These are phyloP conservation scores for Pezicula neosporulosa DNA, from an alignment of 2,329 filamentous ascomycete genomes.

Conservation along the genomic window DNA sequence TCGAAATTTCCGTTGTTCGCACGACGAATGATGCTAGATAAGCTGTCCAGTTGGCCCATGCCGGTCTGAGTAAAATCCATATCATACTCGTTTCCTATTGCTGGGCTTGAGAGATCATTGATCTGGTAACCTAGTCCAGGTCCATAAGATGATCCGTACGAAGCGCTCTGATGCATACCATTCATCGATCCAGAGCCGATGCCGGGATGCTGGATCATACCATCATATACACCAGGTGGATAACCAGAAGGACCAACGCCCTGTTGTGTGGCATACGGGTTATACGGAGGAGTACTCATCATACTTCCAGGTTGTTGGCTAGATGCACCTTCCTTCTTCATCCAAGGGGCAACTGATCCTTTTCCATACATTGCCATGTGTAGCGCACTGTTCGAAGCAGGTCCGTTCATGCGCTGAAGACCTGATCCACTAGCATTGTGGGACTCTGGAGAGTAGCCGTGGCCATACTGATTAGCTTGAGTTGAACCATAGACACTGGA, in stretches of 20 bases:
- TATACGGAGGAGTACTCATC: conserved; percentile 3
- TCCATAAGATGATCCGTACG: too few relatives aligned
- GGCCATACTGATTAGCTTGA: background rate
- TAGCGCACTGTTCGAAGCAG: too few relatives aligned
- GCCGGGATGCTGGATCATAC: too few relatives aligned
- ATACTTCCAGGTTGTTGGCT: background rate
- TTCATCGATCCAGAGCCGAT: too few relatives aligned
- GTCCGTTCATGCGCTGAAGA: background rate
- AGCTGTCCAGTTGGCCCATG: conserved; percentile 2
- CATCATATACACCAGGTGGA: too few relatives aligned
- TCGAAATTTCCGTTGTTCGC: conserved; percentile 35
- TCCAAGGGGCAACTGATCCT: conserved; percentile 21
- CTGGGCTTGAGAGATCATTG: too few relatives aligned
- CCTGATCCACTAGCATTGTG: conserved; percentile 10
- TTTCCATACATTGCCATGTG: conserved; percentile 8
- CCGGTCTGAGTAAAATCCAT: too few relatives aligned
- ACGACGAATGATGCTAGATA: conserved; percentile 35
- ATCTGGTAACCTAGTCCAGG: too few relatives aligned
- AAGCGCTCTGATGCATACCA: too few relatives aligned
- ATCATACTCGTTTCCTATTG: too few relatives aligned
- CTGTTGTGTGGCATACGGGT: too few relatives aligned
- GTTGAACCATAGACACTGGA: background rate
- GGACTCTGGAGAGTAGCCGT: conserved; percentile 9
- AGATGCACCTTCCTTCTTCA: conserved; percentile 11
- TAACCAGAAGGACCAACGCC: too few relatives aligned